A percentile compares a stretch with the other conserved stretches of the same genome.
Conservation (phyloP, 768 basidiomycete genomes). For the Russula sp. region DNA sequence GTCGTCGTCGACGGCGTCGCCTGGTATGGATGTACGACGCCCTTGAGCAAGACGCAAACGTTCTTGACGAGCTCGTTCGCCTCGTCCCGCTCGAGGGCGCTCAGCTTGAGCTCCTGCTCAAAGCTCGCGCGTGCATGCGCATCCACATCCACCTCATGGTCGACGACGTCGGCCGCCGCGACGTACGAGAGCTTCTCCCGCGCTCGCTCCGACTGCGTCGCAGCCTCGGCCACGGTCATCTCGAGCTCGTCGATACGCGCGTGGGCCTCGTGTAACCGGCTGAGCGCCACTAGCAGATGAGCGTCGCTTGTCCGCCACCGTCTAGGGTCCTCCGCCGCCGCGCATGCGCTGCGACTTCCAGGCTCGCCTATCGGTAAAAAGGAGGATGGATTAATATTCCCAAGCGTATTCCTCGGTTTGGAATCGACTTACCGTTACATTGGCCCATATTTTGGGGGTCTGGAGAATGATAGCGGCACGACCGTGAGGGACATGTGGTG, state of each 20-base stretch:
- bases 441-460: background rate
- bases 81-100: conserved; percentile 6
- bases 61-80: conserved; percentile 12
- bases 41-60: conserved; percentile 8
- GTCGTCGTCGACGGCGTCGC: no score
- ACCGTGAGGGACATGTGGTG: background rate
- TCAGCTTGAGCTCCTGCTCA: conserved; percentile 4
- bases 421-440: background rate
- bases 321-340: background rate
- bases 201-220: conserved; percentile 10
- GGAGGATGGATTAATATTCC: background rate
- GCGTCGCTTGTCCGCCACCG: background rate
- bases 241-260: conserved; percentile 15
- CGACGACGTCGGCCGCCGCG: background rate
- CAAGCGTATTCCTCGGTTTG: background rate
- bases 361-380: background rate
- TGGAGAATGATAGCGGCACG: background rate
- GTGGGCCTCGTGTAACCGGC: conserved; percentile 3
- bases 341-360: background rate
- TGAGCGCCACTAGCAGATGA: conserved; percentile 6
- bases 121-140: background rate
- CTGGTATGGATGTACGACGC: conserved; percentile 2
- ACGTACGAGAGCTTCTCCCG: conserved; percentile 12
- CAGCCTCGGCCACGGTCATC: conserved; percentile 1
- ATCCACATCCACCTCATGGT: background rate